Evolutionary conservation across 768 basidiomycete species (phyloP).

Genomic region (Leucogyrophana mollusca): DNA sequence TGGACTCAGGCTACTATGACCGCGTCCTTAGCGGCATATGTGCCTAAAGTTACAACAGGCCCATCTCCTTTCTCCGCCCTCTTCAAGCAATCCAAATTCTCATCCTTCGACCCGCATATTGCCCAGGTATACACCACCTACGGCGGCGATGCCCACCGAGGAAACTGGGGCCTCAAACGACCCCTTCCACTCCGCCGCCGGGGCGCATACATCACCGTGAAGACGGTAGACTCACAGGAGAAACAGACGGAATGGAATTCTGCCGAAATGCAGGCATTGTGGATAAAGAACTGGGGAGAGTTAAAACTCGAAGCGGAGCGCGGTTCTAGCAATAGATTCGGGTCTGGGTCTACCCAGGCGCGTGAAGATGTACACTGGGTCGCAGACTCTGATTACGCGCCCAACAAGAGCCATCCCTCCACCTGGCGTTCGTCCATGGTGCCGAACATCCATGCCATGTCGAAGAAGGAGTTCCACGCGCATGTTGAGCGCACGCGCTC

Average conservation of each 20-base stretch:
- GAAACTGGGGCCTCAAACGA: conserved; percentile 86
- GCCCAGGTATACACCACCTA: conserved; percentile 75
- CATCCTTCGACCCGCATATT: conserved; percentile 73
- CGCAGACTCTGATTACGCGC: conserved; percentile 24
- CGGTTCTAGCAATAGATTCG: conserved; percentile 40
- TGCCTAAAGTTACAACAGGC: conserved; percentile 25
- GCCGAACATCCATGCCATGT: conserved; percentile 63
- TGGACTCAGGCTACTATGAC: conserved; percentile 5
- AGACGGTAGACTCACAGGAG: conserved; percentile 67
- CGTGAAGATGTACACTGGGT: conserved; percentile 8
- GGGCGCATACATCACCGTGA: conserved; percentile 63
- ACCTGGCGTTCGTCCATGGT: conserved; percentile 29
- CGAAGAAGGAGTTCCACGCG: conserved; percentile 49
- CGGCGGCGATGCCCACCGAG: conserved; percentile 68
- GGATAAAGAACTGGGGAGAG: conserved; percentile 67
- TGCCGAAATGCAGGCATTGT: conserved; percentile 63
- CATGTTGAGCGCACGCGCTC: conserved; percentile 61
- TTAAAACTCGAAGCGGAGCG: conserved; percentile 30
- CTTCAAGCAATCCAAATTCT: conserved; percentile 80
- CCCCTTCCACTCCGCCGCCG: conserved; percentile 68
- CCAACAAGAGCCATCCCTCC: conserved; percentile 13
- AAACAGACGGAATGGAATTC: conserved; percentile 78
- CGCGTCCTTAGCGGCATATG: conserved; percentile 14
- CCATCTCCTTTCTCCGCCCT: conserved; percentile 75
- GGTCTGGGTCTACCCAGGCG: conserved; percentile 38